A percentile compares a stretch with the other conserved stretches of the same genome.
These are phyloP conservation scores for Blastobotrys serpentis DNA, from an alignment of 1,139 yeast species.

Conservation along the genomic window DNA sequence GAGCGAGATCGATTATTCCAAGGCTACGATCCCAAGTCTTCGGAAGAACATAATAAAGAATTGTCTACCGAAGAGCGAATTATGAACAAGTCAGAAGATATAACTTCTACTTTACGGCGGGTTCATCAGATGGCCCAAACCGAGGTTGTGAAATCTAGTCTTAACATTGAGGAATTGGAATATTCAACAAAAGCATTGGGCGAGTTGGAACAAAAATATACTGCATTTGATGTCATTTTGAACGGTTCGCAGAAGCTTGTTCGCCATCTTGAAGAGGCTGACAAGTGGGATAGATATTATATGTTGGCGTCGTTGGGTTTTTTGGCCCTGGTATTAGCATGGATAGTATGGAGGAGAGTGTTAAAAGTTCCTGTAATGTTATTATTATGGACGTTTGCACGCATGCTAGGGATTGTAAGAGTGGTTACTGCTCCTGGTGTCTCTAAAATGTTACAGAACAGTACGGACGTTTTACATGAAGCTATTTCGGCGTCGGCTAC, in stretches of 20 bases:
- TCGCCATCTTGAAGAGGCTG: slow-evolving; percentile 65
- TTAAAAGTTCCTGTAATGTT: slow-evolving; percentile 56
- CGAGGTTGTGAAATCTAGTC: slow-evolving; percentile 53
- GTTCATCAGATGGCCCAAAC: slow-evolving; percentile 53
- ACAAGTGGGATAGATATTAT: slow-evolving; percentile 57
- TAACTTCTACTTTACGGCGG: slow-evolving; percentile 52
- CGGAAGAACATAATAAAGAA: slow-evolving; percentile 7
- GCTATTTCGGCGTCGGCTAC: neutral
- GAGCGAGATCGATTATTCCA: slow-evolving; percentile 32
- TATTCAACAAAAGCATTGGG: slow-evolving; percentile 55
- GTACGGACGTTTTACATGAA: neutral
- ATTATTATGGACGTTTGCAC: slow-evolving; percentile 57
- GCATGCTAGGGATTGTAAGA: slow-evolving; percentile 45
- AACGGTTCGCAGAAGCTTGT: slow-evolving; percentile 57
- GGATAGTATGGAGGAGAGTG: slow-evolving; percentile 67
- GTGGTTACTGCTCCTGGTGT: slow-evolving; percentile 15
- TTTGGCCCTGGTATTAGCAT: slow-evolving; percentile 52
- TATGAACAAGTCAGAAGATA: slow-evolving; percentile 50
- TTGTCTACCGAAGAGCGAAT: slow-evolving; percentile 40
- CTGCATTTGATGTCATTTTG: slow-evolving; percentile 55
- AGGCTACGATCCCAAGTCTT: slow-evolving; percentile 1
- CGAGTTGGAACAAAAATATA: slow-evolving; percentile 51
- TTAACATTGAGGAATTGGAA: slow-evolving; percentile 60
- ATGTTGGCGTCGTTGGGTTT: slow-evolving; percentile 61
- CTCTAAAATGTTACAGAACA: slow-evolving; percentile 1